phyloP scores from a whole-genome alignment of 1,284 basidiomycete genomes.

The Tausonia pullulans region DNA sequence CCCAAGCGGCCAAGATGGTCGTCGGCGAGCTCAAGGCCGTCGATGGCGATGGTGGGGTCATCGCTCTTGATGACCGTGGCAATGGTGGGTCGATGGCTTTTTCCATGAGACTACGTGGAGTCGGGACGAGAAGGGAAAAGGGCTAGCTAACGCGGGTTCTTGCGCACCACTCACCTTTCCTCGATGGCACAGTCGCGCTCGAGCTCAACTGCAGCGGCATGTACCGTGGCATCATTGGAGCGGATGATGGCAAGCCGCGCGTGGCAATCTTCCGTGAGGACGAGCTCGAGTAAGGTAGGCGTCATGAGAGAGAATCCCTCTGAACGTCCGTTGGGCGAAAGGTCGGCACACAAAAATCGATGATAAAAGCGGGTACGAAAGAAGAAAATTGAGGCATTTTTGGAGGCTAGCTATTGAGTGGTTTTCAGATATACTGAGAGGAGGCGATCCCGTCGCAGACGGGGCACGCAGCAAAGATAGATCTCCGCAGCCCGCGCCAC shows the following conservation, averaged over 20 bases:
- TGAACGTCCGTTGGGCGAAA: no score
- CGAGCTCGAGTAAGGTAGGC: conserved; percentile 18
- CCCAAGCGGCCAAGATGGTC: conserved; percentile 44
- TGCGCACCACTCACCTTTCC: not conserved
- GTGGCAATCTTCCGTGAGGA: conserved; percentile 69
- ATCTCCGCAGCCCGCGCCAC: no score
- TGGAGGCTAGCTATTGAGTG: no score
- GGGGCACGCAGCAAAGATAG: no score
- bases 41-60: conserved; percentile 47
- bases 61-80: conserved; percentile 53
- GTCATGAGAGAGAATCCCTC: no score
- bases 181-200: conserved; percentile 45
- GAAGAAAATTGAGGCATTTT: no score
- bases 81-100: conserved; percentile 40
- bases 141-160: no score
- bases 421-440: no score
- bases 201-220: conserved; percentile 63
- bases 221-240: conserved; percentile 59
- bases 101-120: not conserved
- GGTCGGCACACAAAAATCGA: no score
- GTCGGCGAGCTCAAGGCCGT: conserved; percentile 45
- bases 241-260: conserved; percentile 51
- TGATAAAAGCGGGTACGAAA: no score
- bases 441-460: no score
- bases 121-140: no score